A percentile compares a stretch with the other conserved stretches of the same genome.
Conservation (phyloP, 345 rosid species). For the Brassica cretica region DNA sequence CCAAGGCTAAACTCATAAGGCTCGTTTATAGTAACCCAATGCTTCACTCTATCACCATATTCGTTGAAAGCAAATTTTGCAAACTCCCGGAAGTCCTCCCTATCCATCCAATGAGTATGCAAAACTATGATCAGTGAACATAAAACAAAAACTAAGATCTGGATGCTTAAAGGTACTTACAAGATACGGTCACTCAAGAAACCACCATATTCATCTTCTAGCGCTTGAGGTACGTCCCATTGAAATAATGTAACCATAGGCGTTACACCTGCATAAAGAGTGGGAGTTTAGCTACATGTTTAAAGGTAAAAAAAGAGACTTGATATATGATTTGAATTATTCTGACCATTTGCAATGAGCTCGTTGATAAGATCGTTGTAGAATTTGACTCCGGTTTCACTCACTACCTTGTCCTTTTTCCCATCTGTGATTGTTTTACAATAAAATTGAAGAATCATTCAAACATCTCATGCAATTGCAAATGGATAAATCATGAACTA, state of each 20-base stretch:
- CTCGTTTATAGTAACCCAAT: constrained; percentile 58
- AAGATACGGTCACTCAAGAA: constrained; percentile 35
- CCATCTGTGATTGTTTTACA: constrained; percentile 41
- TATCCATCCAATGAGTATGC: not conserved
- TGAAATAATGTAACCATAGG: constrained; percentile 43
- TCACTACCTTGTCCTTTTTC: constrained; percentile 47
- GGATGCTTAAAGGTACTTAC: constrained; percentile 21
- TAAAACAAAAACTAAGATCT: not conserved
- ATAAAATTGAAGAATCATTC: not conserved
- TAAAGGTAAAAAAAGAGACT: not conserved
- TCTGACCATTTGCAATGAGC: constrained; percentile 48
- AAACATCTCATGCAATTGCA: not conserved
- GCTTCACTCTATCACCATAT: constrained; percentile 58
- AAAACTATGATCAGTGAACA: not conserved
- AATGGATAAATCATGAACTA: not conserved
- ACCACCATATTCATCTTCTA: constrained; percentile 40
- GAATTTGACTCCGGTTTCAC: constrained; percentile 46
- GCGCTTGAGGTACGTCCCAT: constrained; percentile 43
- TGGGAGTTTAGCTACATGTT: not conserved
- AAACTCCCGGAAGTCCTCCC: constrained; percentile 38
- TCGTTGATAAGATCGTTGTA: constrained; percentile 57
- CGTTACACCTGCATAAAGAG: constrained; percentile 31
- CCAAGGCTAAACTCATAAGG: constrained; percentile 40
- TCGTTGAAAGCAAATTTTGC: constrained; percentile 37
- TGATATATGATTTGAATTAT: not conserved